Conservation (phyloP, 345 rosid species). For the Euphorbia pulcherrima region DNA sequence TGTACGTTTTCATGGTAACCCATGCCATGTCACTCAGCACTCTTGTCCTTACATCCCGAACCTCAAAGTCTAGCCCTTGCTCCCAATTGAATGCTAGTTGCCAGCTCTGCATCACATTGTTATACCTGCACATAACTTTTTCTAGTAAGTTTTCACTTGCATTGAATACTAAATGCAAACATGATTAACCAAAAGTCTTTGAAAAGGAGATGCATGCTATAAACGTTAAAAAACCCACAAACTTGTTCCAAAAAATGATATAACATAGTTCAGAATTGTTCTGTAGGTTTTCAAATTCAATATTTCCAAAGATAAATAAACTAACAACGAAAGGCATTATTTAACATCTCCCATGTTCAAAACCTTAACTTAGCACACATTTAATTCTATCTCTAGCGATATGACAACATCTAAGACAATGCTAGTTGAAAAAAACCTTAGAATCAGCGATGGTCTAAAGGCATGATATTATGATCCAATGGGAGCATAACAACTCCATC, state of each 20-base stretch:
- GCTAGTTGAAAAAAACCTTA: too few relatives aligned
- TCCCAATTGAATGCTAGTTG: conserved; percentile 85
- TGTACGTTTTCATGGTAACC: conserved; percentile 80
- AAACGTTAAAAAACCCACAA: not conserved
- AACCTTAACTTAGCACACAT: not conserved
- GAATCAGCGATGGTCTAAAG: too few relatives aligned
- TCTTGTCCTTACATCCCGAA: conserved; percentile 69
- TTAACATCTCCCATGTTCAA: too few relatives aligned
- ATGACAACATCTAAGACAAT: not conserved
- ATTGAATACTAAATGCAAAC: not conserved
- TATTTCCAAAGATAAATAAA: too few relatives aligned
- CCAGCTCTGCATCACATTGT: conserved; percentile 93
- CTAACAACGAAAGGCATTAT: too few relatives aligned
- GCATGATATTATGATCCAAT: not conserved
- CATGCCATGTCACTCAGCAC: conserved; percentile 89
- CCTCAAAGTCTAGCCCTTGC: conserved; percentile 74
- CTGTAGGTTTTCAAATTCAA: too few relatives aligned
- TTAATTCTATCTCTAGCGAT: not conserved
- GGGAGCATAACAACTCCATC: not conserved
- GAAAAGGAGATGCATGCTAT: too few relatives aligned
- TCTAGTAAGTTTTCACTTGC: not conserved
- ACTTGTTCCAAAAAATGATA: too few relatives aligned
- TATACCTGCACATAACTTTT: conserved; percentile 51
- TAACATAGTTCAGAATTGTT: too few relatives aligned
- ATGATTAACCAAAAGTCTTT: not conserved